These are phyloP conservation scores for Puccinia coronata DNA, from an alignment of 1,284 basidiomycete genomes.

Conservation along the genomic window DNA sequence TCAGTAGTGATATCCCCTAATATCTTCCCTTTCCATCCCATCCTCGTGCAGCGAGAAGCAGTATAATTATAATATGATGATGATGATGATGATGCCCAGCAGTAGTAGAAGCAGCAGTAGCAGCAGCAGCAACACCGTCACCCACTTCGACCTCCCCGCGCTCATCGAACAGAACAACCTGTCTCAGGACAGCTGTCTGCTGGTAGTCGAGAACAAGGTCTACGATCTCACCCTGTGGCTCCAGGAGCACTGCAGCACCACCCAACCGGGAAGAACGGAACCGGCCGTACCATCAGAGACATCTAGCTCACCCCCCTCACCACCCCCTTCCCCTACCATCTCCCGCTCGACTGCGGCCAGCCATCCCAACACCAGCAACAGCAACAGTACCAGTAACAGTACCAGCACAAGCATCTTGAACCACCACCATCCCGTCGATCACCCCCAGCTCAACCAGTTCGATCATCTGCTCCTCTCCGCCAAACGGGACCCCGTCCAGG, in stretches of 20 bases:
- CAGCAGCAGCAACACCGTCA: conserved; percentile 17
- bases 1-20: too few relatives aligned
- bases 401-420: not conserved
- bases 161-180: conserved; percentile 35
- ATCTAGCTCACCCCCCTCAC: conserved; percentile 4
- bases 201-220: conserved; percentile 19
- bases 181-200: conserved; percentile 39
- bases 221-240: conserved; percentile 44
- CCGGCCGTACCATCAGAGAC: not conserved
- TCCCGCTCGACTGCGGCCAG: not conserved
- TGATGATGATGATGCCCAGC: too few relatives aligned
- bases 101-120: too few relatives aligned
- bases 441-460: not conserved
- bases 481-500: conserved; percentile 30
- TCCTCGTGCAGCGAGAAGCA: too few relatives aligned
- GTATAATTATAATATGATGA: too few relatives aligned
- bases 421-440: too few relatives aligned
- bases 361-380: too few relatives aligned
- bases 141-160: conserved; percentile 3
- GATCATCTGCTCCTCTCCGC: not conserved
- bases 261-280: not conserved
- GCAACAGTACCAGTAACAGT: too few relatives aligned
- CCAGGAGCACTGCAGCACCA: conserved; percentile 14
- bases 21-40: too few relatives aligned
- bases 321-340: conserved; percentile 8